Percentiles rank a stretch among this genome's conserved stretches.
These are phyloP conservation scores for Apium graveolens DNA, from an alignment of 129 eudicot species.

Conservation along the genomic window DNA sequence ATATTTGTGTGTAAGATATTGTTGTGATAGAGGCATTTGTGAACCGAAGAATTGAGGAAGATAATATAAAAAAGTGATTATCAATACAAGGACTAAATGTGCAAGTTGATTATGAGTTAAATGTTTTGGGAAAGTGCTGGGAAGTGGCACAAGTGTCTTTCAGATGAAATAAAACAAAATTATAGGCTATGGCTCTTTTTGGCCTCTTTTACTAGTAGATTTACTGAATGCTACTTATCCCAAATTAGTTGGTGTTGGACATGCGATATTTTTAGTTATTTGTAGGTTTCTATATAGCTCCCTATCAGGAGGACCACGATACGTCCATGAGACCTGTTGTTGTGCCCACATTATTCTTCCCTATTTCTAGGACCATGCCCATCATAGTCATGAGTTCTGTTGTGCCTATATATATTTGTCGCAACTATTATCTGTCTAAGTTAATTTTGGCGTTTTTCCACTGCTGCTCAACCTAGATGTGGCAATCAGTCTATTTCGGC, in stretches of 20 bases:
- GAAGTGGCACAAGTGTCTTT: background rate
- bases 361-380: slow-evolving; percentile 2
- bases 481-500: background rate
- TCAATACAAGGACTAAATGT: background rate
- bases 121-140: background rate
- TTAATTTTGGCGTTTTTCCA: background rate
- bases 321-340: background rate
- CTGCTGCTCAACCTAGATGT: background rate
- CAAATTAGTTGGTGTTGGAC: background rate
- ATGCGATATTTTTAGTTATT: background rate
- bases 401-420: background rate
- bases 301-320: background rate
- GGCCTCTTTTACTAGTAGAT: background rate
- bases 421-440: background rate
- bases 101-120: background rate
- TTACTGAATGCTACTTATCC: too few species aligned
- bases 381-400: background rate
- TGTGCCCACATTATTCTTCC: background rate
- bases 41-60: background rate
- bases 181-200: background rate
- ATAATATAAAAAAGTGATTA: background rate
- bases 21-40: background rate
- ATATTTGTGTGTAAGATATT: background rate
- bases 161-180: background rate
- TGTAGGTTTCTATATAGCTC: slow-evolving; percentile 1